Conservation (phyloP, 768 basidiomycete species). For the Suillus plorans region DNA sequence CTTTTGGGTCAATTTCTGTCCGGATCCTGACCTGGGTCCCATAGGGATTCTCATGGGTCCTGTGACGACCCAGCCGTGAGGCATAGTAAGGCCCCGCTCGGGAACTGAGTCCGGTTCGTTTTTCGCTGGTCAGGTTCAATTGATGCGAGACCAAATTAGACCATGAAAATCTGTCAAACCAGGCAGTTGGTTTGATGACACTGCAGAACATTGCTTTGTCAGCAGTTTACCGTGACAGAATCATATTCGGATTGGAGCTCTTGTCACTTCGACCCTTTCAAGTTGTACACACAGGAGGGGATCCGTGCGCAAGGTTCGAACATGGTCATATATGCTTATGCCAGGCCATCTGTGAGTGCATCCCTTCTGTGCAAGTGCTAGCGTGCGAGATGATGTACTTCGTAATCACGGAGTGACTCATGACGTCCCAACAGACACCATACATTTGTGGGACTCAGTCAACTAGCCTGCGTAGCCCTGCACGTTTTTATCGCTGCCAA, state of each 20-base stretch:
- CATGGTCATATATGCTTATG: background rate
- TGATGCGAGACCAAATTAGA: no score
- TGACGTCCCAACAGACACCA: background rate
- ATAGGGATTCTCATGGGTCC: no score
- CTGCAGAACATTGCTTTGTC: no score
- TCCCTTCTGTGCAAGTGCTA: background rate
- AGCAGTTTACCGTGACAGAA: background rate
- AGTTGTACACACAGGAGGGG: background rate
- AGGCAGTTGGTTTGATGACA: no score
- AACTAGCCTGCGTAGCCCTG: background rate
- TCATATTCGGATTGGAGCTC: background rate
- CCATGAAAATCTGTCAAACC: no score
- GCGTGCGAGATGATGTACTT: background rate
- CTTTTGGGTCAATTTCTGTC: no score
- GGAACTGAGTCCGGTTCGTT: no score
- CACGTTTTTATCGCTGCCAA: background rate
- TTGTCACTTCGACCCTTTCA: background rate
- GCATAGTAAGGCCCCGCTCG: no score
- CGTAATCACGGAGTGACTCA: background rate
- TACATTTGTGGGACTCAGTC: background rate
- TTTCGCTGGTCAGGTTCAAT: no score
- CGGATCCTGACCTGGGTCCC: no score
- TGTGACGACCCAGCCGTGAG: no score
- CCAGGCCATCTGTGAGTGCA: background rate
- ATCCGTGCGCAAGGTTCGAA: background rate